Conservation (phyloP, 257 asterid species). For the Fraxinus americana region DNA sequence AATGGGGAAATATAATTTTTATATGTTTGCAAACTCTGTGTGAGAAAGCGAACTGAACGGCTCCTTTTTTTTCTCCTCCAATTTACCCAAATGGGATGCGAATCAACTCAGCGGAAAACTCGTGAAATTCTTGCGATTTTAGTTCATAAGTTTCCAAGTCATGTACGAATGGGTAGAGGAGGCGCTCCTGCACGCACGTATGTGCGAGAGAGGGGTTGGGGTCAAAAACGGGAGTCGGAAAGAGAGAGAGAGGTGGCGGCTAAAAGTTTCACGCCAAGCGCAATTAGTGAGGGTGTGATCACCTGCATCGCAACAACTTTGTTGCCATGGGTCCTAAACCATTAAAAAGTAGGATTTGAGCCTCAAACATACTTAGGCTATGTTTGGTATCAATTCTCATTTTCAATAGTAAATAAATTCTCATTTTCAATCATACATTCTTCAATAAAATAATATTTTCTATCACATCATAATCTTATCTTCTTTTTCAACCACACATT, state of each 20-base stretch:
- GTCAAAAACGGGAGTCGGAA: conserved; percentile 4
- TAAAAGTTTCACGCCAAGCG: neutral
- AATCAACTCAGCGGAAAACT: neutral
- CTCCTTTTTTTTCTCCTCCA: conserved; percentile 5
- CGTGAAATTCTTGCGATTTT: neutral
- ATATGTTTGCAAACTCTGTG: conserved; percentile 12
- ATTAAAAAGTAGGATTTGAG: too few relatives aligned
- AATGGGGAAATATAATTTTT: neutral
- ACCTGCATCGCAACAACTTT: too few relatives aligned
- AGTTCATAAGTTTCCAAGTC: neutral
- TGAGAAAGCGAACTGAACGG: neutral
- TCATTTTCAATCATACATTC: too few relatives aligned
- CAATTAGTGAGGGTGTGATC: neutral
- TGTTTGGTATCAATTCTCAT: too few relatives aligned
- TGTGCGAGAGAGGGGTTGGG: neutral
- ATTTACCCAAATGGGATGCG: neutral
- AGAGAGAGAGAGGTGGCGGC: conserved; percentile 7
- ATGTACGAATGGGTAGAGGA: neutral
- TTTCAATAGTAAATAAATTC: too few relatives aligned
- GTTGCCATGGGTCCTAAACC: too few relatives aligned
- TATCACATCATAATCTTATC: too few relatives aligned
- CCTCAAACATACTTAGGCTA: too few relatives aligned
- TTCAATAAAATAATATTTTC: too few relatives aligned
- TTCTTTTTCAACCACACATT: too few relatives aligned
- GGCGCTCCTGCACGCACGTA: neutral